Base-by-base conservation (phyloP, 1,284 basidiomycete species). In the Apiotrichum domesticum region DNA sequence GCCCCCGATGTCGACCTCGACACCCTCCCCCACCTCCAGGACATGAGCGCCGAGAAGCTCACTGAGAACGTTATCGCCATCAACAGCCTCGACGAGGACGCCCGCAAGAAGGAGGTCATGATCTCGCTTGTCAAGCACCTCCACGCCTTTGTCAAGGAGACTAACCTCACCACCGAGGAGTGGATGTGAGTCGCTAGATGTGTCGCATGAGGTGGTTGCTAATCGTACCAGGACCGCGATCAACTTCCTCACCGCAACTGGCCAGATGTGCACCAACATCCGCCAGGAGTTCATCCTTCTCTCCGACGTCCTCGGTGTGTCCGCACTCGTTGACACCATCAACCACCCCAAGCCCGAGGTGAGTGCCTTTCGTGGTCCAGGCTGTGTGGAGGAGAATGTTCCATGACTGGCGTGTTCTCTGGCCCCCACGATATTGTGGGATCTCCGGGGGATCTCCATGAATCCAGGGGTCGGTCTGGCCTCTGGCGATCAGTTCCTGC, bases 201-300 rank as follows among this genome's bases (percentile, higher is more conserved):
- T 37, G 14, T 3, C 21, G 8, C 29, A 13, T 34, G 13, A 6
- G 5, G 8, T 34, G 45, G 2, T 33, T 29, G 45, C 4, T 34
- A 11, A 9, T 29, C 6, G 43, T 14, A 40, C 9, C 59, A 75
- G 71, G 73, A 74, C 79, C 15, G 80, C 86, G 0, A 85, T 91
- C 65, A 73, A 86, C 59, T 91, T 90, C 77, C 77, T 92, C 63
- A 91, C 87, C 1, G 78, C 79, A 14, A 83, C 81, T 0, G 88
- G 89, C 6, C 80, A 91, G 76, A 87, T 75, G 59, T 88, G 84
- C 74, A 84, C 84, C 0, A 81, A 84, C 33, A 72, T 87, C 49
- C 84, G 88, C 35, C 88, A 90, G 77, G 90, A 93, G 70, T 88
- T 88, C 69, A 89, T 91, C 66, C 82, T 91, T 3, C 80, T 92